Conservation (phyloP, 176 grass and related monocot genomes). For the Paspalum notatum region DNA sequence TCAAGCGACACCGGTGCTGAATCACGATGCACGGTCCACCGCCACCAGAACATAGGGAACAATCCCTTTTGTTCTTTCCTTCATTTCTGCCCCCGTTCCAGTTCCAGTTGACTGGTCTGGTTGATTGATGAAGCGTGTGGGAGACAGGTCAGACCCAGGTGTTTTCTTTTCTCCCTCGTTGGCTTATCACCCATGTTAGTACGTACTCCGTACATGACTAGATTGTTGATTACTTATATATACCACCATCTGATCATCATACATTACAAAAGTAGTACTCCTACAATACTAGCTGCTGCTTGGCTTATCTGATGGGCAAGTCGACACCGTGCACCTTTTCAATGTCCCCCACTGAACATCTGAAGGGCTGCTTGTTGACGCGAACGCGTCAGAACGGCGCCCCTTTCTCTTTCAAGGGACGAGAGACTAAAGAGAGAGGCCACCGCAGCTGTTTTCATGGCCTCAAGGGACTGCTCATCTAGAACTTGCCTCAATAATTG, state of each 20-base stretch:
- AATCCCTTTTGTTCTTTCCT: background rate
- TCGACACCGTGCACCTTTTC: background rate
- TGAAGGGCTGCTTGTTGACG: background rate
- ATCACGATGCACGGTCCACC: conserved; percentile 11
- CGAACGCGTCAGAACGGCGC: conserved; percentile 9
- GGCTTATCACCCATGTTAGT: conserved; percentile 1
- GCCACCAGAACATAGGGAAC: background rate
- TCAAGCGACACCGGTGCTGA: background rate
- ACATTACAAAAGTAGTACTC: too few relatives aligned
- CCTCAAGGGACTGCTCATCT: background rate
- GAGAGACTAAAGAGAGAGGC: background rate
- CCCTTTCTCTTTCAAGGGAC: background rate
- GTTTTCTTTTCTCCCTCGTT: background rate
- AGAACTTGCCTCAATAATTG: background rate
- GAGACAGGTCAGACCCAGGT: conserved; percentile 16
- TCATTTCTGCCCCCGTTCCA: too few relatives aligned
- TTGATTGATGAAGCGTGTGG: conserved; percentile 15
- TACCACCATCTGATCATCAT: too few relatives aligned
- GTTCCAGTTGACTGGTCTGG: background rate
- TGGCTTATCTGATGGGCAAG: background rate
- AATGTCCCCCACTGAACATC: background rate
- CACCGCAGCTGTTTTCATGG: background rate
- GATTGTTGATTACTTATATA: too few relatives aligned
- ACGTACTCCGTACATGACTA: too few relatives aligned
- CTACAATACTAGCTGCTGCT: too few relatives aligned